Conservation (phyloP, 2,329 filamentous ascomycete genomes). For the Orbilia ellipsospora region DNA sequence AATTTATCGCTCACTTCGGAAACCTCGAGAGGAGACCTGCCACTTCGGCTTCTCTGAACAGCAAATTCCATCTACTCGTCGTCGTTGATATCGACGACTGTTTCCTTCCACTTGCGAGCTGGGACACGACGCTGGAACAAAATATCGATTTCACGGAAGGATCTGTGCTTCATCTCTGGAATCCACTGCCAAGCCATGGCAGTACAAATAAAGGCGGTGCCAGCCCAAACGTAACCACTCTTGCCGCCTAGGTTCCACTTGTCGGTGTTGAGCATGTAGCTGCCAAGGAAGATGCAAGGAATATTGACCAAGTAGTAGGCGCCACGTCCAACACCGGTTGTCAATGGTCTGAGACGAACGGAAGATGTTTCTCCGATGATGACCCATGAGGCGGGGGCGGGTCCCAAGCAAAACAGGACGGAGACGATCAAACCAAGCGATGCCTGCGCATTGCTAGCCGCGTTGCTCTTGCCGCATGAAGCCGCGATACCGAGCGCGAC, state of each 20-base stretch:
- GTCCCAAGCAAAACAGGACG: constrained; percentile 69
- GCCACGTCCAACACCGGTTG: constrained; percentile 66
- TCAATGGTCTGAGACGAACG: constrained; percentile 65
- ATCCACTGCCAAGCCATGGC: constrained; percentile 64
- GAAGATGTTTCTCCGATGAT: constrained; percentile 65
- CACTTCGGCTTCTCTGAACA: constrained; percentile 23
- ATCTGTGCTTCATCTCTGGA: constrained; percentile 63
- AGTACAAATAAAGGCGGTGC: constrained; percentile 61
- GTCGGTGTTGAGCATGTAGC: constrained; percentile 58
- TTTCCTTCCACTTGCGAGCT: constrained; percentile 65
- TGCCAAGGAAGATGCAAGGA: constrained; percentile 64
- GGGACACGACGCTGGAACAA: constrained; percentile 36
- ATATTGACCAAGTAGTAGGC: constrained; percentile 67
- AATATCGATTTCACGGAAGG: constrained; percentile 39
- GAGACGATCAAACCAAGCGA: constrained; percentile 67
- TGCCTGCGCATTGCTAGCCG: constrained; percentile 67
- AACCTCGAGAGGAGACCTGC: background rate
- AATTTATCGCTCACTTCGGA: constrained; percentile 13
- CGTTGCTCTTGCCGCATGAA: constrained; percentile 67
- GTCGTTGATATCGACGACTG: constrained; percentile 69
- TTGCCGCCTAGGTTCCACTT: constrained; percentile 38
- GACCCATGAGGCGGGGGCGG: constrained; percentile 68
- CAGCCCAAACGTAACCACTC: constrained; percentile 64
- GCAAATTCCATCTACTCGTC: constrained; percentile 68
- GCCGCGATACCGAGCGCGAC: constrained; percentile 71